Conservation (phyloP, 495 filamentous ascomycete genomes). For the Talaromyces wortmannii region DNA sequence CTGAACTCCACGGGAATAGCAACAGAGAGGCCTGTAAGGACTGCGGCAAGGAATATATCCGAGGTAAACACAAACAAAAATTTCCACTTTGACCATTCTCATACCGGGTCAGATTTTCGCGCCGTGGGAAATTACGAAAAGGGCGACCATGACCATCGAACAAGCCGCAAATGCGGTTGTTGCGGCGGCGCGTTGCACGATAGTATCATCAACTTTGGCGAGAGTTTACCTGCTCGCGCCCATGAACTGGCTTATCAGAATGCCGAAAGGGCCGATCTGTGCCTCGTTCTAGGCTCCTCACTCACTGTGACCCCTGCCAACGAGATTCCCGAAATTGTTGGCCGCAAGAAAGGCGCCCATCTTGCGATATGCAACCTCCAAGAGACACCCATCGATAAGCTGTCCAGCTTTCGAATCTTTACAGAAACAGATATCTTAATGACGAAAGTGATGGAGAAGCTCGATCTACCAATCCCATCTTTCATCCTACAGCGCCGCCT, state of each 20-base stretch:
- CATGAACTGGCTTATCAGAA: conserved; percentile 23
- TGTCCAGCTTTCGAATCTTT: conserved; percentile 20
- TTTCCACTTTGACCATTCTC: not conserved
- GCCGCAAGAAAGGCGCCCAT: conserved; percentile 13
- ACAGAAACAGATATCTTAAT: conserved; percentile 31
- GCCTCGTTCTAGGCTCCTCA: conserved; percentile 35
- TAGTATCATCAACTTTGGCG: conserved; percentile 39
- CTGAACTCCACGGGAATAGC: conserved; percentile 39
- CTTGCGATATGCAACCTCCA: conserved; percentile 41
- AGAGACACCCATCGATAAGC: conserved; percentile 27
- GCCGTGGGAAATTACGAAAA: conserved; percentile 36
- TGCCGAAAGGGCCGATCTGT: conserved; percentile 31
- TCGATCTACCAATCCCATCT: conserved; percentile 21
- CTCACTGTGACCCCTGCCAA: conserved; percentile 35
- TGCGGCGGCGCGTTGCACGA: conserved; percentile 28
- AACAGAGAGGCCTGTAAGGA: conserved; percentile 37
- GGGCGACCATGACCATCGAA: conserved; percentile 34
- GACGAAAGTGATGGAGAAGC: conserved; percentile 26
- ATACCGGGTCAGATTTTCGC: conserved; percentile 24
- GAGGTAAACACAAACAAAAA: conserved; percentile 16
- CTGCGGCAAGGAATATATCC: conserved; percentile 37
- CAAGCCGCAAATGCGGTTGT: conserved; percentile 28
- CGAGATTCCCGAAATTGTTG: conserved; percentile 28
- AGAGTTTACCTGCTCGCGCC: conserved; percentile 19
- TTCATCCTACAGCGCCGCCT: conserved; percentile 27